Evolutionary conservation across 1,139 yeast genomes (phyloP).

Genomic region (Yamadazyma pseudoaaseri): DNA sequence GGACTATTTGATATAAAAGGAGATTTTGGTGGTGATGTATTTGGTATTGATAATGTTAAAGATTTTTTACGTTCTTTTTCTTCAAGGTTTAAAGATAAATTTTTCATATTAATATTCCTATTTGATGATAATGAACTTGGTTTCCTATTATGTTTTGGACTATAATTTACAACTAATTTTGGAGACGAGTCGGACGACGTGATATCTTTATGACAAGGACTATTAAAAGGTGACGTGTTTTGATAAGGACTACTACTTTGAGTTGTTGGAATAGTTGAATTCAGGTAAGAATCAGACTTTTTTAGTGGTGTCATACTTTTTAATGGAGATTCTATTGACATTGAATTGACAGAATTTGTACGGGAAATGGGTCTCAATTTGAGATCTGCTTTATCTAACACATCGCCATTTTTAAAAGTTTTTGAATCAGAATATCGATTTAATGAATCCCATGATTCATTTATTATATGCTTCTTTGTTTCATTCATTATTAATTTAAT

Average conservation of each 20-base stretch:
- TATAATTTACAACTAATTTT: conserved; percentile 23
- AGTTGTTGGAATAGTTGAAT: background rate
- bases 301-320: background rate
- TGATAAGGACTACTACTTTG: background rate
- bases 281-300: too few species aligned
- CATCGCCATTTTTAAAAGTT: background rate
- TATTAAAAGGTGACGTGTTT: background rate
- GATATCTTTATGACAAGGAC: conserved; percentile 3
- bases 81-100: conserved; percentile 31
- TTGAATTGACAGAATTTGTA: background rate
- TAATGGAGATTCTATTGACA: background rate
- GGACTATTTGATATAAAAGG: conserved; percentile 4
- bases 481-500: background rate
- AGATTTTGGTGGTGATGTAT: conserved; percentile 3
- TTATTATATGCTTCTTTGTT: background rate
- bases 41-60: conserved; percentile 13
- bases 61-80: conserved; percentile 8
- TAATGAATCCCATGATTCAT: background rate
- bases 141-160: conserved; percentile 38
- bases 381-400: background rate
- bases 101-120: conserved; percentile 32
- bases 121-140: conserved; percentile 25
- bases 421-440: background rate
- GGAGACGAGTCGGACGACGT: conserved; percentile 4
- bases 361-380: background rate